phyloP scores from a whole-genome alignment of 225 moss, liverwort and hornwort genomes.

The Pseudisothecium myosuroides region DNA sequence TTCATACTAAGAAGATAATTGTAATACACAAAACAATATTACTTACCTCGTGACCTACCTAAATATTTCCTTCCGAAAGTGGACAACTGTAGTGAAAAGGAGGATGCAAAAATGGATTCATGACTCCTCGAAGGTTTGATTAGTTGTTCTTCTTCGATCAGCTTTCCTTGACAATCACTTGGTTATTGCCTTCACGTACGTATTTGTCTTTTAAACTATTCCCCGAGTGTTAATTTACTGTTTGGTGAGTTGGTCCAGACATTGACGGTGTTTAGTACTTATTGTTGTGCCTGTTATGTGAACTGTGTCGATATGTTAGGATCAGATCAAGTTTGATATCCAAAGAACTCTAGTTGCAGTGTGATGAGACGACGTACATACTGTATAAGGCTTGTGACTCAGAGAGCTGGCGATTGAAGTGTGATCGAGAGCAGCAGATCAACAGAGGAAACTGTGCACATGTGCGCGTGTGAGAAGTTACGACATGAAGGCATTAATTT shows the following conservation, averaged over 20 bases:
- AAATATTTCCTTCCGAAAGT: too few species aligned
- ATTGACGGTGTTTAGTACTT: not conserved
- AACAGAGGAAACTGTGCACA: not conserved
- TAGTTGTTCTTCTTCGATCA: not conserved
- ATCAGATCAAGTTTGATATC: not conserved
- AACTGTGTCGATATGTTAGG: not conserved
- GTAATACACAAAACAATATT: too few species aligned
- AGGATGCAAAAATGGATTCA: not conserved
- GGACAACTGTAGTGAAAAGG: not conserved
- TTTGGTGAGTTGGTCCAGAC: not conserved
- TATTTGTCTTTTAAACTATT: not conserved
- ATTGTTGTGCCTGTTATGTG: not conserved
- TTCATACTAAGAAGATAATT: not conserved
- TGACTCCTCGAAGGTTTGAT: not conserved
- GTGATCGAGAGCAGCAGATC: not conserved
- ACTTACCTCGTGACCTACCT: not conserved
- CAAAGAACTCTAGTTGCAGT: not conserved
- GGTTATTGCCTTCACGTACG: not conserved
- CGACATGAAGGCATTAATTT: not conserved
- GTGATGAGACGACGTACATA: too few species aligned
- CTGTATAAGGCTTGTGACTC: not conserved
- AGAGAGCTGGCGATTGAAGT: not conserved
- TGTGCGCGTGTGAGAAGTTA: not conserved
- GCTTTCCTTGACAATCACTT: not conserved
- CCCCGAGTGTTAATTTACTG: not conserved